Evolutionary conservation across 1,139 yeast species (phyloP).

Genomic region (Candida sp.): DNA sequence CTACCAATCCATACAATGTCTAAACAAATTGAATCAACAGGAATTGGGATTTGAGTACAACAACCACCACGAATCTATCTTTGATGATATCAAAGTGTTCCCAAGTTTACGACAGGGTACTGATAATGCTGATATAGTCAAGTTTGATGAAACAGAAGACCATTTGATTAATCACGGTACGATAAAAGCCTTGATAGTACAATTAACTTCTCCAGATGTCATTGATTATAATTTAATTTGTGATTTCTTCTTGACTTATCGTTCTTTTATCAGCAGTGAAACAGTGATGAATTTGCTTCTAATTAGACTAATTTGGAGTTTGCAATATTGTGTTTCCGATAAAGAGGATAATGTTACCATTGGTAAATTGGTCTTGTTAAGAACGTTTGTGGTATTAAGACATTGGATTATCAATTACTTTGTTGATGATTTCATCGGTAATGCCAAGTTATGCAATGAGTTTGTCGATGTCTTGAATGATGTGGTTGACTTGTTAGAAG

Average conservation of each 20-base stretch:
- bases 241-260: constrained; percentile 82
- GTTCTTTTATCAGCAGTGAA: constrained; percentile 61
- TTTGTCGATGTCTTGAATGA: constrained; percentile 51
- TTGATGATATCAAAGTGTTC: constrained; percentile 33
- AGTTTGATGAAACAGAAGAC: constrained; percentile 31
- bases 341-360: constrained; percentile 33
- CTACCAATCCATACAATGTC: not conserved
- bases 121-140: constrained; percentile 21
- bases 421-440: constrained; percentile 60
- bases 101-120: constrained; percentile 24
- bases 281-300: constrained; percentile 60
- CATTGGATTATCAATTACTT: constrained; percentile 87
- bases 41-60: constrained; percentile 25
- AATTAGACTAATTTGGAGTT: constrained; percentile 72
- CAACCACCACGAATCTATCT: constrained; percentile 39
- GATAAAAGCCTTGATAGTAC: constrained; percentile 58
- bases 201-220: constrained; percentile 74
- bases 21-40: not conserved
- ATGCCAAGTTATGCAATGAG: constrained; percentile 40
- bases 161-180: constrained; percentile 39
- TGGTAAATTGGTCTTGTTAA: constrained; percentile 70
- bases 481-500: constrained; percentile 17
- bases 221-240: constrained; percentile 76
- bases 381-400: constrained; percentile 84
- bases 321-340: constrained; percentile 40